These are phyloP conservation scores for Clarireedia paspali DNA, from an alignment of 2,329 filamentous ascomycete genomes.

Conservation along the genomic window DNA sequence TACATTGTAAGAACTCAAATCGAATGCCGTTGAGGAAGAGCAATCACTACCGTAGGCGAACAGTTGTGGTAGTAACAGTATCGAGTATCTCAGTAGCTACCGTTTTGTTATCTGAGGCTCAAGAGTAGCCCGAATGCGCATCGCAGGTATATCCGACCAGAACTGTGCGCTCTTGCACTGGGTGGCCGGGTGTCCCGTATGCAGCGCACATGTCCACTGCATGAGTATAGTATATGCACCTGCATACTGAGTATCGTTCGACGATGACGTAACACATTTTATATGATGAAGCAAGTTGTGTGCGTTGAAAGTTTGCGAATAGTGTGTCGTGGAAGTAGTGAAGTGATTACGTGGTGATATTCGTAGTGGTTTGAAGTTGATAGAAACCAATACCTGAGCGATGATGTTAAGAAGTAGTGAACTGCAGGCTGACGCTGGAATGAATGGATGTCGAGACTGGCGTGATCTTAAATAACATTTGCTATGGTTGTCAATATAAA, in stretches of 20 bases:
- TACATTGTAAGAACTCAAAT: neutral
- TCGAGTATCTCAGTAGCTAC: neutral
- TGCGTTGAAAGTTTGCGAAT: neutral
- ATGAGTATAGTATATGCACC: conserved; percentile 62
- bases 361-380: neutral
- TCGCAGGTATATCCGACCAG: conserved; percentile 61
- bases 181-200: conserved; percentile 54
- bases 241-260: conserved; percentile 61
- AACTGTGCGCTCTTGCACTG: conserved; percentile 56
- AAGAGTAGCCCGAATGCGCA: neutral
- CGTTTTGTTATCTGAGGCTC: neutral
- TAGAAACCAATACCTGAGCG: neutral
- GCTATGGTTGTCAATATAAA: conserved; percentile 24
- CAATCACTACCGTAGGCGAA: neutral
- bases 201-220: conserved; percentile 58
- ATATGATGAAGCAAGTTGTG: conserved; percentile 29
- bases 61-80: neutral
- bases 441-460: neutral
- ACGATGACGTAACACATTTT: conserved; percentile 60
- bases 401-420: neutral
- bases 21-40: neutral
- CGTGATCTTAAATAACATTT: neutral
- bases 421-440: neutral
- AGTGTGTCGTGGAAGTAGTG: neutral
- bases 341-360: neutral